Percentiles rank a stretch among this genome's conserved stretches.
Evolutionary conservation across 345 rosid genomes (phyloP).

Genomic region (Kernera saxatilis): DNA sequence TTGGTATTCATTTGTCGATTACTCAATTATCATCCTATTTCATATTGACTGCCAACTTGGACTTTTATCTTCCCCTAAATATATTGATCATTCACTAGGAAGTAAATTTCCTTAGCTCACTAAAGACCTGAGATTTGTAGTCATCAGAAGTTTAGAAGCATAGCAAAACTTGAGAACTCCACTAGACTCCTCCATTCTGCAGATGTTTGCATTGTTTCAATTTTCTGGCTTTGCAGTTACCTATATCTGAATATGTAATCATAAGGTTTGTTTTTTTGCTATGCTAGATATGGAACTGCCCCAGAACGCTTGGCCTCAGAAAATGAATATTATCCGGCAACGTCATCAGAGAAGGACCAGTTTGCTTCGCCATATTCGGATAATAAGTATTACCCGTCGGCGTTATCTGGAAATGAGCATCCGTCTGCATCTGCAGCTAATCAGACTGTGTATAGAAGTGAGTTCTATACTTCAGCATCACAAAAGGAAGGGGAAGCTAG

Average conservation of each 20-base stretch:
- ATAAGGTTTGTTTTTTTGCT: neutral
- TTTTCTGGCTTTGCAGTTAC: neutral
- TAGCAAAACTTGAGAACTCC: neutral
- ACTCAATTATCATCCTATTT: neutral
- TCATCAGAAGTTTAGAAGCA: neutral
- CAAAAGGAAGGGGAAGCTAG: slow-evolving; percentile 28
- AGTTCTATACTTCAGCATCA: slow-evolving; percentile 15
- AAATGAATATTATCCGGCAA: slow-evolving; percentile 18
- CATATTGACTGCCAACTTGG: neutral
- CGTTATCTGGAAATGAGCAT: slow-evolving; percentile 13
- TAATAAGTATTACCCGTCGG: slow-evolving; percentile 18
- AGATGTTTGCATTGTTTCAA: neutral
- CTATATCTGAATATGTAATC: neutral
- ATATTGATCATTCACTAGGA: neutral
- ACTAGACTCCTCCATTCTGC: neutral
- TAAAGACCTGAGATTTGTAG: neutral
- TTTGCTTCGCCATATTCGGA: slow-evolving; percentile 21
- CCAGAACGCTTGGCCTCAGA: slow-evolving; percentile 22
- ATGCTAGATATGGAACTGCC: slow-evolving; percentile 30
- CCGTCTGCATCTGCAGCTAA: slow-evolving; percentile 15
- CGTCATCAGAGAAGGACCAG: slow-evolving; percentile 21
- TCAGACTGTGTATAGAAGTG: slow-evolving; percentile 18
- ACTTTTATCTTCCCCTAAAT: neutral
- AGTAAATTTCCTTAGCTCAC: neutral
- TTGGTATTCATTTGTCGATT: neutral